Conservation (phyloP, 2,329 filamentous ascomycete genomes). For the Dactylonectria estremocensis region DNA sequence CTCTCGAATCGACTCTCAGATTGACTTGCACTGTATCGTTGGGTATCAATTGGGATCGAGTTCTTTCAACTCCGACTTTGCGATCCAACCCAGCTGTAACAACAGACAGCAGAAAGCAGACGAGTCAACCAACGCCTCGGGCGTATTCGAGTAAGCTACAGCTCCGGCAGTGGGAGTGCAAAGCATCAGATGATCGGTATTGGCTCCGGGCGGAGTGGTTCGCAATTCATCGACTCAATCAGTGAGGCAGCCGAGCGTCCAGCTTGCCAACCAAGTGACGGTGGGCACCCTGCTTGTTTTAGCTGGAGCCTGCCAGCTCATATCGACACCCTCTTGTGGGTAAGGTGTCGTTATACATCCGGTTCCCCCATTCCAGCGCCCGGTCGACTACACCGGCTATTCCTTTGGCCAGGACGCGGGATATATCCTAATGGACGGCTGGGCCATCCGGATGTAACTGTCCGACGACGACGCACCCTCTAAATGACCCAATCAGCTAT, state of each 20-base stretch:
- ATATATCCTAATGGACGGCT: neutral
- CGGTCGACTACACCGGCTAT: neutral
- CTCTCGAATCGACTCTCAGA: neutral
- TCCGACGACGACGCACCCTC: neutral
- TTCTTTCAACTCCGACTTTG: conserved; percentile 18
- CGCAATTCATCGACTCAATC: neutral
- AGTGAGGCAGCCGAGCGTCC: neutral
- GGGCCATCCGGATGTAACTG: neutral
- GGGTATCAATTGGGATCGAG: conserved; percentile 29
- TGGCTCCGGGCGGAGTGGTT: conserved; percentile 10
- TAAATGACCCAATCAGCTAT: neutral
- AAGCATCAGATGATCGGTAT: neutral
- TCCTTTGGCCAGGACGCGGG: neutral
- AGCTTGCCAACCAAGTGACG: neutral
- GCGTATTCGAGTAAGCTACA: neutral
- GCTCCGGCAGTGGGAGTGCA: neutral
- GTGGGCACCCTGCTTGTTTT: neutral
- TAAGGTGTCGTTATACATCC: too few relatives aligned
- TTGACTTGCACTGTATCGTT: conserved; percentile 9
- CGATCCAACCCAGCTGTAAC: neutral
- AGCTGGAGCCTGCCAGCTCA: conserved; percentile 7
- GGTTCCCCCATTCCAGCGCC: neutral
- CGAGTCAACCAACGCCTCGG: neutral
- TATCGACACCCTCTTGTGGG: conserved; percentile 1
- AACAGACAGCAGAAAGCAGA: neutral